A percentile compares a stretch with the other conserved stretches of the same genome.
Evolutionary conservation across 306 rosid genomes (phyloP).

Genomic region (Trichosanthes truncata): DNA sequence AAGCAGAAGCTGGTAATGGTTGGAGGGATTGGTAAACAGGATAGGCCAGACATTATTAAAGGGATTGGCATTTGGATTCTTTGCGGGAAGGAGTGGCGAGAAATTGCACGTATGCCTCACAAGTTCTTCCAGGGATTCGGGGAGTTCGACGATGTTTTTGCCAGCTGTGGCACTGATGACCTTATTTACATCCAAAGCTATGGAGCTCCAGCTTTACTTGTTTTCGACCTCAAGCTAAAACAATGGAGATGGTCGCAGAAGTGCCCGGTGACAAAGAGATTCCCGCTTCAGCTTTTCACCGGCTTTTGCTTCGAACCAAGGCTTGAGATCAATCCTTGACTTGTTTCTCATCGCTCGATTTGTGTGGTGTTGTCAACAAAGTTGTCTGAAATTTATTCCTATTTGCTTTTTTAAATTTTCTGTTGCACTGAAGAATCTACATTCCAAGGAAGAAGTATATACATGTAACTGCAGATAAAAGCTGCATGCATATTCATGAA

Average conservation of each 20-base stretch:
- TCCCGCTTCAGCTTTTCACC: constrained; percentile 85
- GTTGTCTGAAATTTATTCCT: constrained; percentile 13
- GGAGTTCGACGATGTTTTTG: constrained; percentile 89
- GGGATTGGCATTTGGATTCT: constrained; percentile 96
- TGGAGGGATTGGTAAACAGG: constrained; percentile 81
- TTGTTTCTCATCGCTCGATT: constrained; percentile 1
- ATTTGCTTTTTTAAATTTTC: constrained; percentile 3
- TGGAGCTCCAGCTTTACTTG: constrained; percentile 84
- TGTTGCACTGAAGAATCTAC: constrained; percentile 28
- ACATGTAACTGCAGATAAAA: constrained; percentile 50
- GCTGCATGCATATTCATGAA: constrained; percentile 40
- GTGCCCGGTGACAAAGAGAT: constrained; percentile 78
- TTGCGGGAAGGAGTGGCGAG: constrained; percentile 63
- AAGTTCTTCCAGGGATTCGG: constrained; percentile 95
- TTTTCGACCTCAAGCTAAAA: constrained; percentile 50
- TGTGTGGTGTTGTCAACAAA: constrained; percentile 9
- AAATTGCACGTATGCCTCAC: constrained; percentile 78
- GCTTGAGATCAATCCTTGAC: constrained; percentile 72
- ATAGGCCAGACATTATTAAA: constrained; percentile 78
- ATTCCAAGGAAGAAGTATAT: constrained; percentile 20
- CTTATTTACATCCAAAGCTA: constrained; percentile 83
- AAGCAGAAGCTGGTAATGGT: constrained; percentile 94
- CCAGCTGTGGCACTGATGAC: constrained; percentile 78
- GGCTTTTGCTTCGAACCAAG: constrained; percentile 96
- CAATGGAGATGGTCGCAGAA: constrained; percentile 96